Evolutionary conservation across 2,329 filamentous ascomycete species (phyloP).

Genomic region (Arachnomyces sp.): DNA sequence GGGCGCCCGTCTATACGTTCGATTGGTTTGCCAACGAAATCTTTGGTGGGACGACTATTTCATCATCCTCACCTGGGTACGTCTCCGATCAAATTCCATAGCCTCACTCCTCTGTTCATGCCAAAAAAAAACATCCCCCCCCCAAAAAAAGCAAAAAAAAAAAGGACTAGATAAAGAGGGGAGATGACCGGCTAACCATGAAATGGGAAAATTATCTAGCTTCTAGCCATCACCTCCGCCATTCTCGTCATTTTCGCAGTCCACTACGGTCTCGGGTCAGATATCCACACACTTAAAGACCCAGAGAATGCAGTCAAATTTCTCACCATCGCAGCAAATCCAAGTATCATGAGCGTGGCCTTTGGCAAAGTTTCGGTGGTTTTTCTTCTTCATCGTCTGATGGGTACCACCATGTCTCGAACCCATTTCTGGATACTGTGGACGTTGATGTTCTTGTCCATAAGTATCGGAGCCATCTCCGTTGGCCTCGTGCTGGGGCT

Average conservation of each 20-base stretch:
- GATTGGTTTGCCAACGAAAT: neutral
- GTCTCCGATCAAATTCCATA: too few relatives aligned
- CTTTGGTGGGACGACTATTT: conserved; percentile 1
- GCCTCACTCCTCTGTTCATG: too few relatives aligned
- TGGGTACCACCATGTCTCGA: neutral
- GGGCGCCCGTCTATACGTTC: neutral
- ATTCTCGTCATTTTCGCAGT: neutral
- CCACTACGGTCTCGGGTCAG: neutral
- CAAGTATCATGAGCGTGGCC: neutral
- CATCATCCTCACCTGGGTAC: conserved; percentile 1
- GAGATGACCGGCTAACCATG: too few relatives aligned
- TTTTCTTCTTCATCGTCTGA: neutral
- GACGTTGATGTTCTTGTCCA: neutral
- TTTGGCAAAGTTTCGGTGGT: conserved; percentile 1
- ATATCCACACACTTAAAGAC: neutral
- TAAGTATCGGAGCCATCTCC: neutral
- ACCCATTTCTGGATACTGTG: neutral
- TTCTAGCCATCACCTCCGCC: neutral
- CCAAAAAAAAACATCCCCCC: too few relatives aligned
- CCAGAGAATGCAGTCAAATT: conserved; percentile 1
- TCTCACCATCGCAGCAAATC: neutral
- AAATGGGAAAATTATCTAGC: too few relatives aligned
- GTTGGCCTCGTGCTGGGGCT: neutral
- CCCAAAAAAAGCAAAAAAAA: too few relatives aligned
- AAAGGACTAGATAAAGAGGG: too few relatives aligned